A percentile compares a stretch with the other conserved stretches of the same genome.
These are phyloP conservation scores for Fusarium sp. DNA, from an alignment of 2,329 filamentous ascomycete species.

Conservation along the genomic window DNA sequence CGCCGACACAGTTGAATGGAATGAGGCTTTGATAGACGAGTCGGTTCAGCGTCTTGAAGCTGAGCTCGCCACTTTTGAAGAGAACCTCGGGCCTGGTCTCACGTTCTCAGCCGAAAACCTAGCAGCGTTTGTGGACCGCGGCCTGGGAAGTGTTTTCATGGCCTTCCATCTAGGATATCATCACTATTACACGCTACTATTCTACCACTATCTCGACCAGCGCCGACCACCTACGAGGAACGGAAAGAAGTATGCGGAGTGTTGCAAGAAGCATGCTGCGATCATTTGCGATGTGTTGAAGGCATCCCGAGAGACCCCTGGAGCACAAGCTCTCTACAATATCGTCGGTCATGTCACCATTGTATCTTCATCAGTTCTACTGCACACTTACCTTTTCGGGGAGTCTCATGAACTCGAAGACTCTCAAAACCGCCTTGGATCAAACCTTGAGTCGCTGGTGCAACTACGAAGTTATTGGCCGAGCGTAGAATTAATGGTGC, in stretches of 20 bases:
- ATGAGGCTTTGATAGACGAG: constrained; percentile 49
- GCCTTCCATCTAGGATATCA: constrained; percentile 56
- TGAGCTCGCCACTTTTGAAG: constrained; percentile 47
- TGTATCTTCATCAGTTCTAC: constrained; percentile 54
- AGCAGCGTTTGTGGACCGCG: constrained; percentile 40
- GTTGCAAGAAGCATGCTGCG: constrained; percentile 52
- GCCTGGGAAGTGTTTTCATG: constrained; percentile 52
- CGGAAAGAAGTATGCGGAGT: constrained; percentile 50
- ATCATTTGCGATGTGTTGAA: constrained; percentile 52
- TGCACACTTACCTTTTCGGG: constrained; percentile 55
- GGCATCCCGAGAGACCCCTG: constrained; percentile 44
- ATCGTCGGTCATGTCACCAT: constrained; percentile 56
- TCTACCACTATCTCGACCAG: constrained; percentile 55
- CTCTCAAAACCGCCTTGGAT: constrained; percentile 48
- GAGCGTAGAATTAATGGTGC: constrained; percentile 55
- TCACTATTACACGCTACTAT: constrained; percentile 54
- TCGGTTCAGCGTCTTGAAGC: constrained; percentile 38
- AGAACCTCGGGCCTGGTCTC: constrained; percentile 39
- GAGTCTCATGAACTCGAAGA: constrained; percentile 50
- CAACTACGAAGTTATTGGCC: constrained; percentile 54
- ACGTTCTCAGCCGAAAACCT: constrained; percentile 51
- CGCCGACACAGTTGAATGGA: constrained; percentile 50
- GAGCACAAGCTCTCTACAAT: constrained; percentile 52
- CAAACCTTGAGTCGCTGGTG: constrained; percentile 53
- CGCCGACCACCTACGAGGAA: constrained; percentile 49